Base-by-base conservation (phyloP, 768 basidiomycete genomes). In the Astraeus odoratus region DNA sequence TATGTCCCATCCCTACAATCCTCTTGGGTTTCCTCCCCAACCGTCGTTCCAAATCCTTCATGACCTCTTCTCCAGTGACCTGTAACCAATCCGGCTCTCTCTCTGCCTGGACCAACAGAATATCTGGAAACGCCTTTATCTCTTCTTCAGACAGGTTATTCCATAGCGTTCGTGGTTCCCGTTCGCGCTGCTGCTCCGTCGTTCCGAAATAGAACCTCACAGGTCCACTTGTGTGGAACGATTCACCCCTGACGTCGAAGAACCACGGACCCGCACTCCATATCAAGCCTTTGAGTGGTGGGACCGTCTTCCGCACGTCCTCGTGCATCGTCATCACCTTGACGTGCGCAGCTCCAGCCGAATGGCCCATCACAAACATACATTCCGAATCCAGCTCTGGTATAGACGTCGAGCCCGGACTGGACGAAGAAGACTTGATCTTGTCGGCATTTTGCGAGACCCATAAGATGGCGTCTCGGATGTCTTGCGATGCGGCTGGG, bases 381-480 rank as follows among this genome's bases (percentile, higher is more conserved):
- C 54, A 57, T 6, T 69, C 58, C 5, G 65, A 53, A 52, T 78
- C 74, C 0, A 75, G 67, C 18, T 55, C 51, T 15, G 46, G 48
- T 3, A 49, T 30, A n/a, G n/a, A n/a, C n/a, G n/a, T n/a, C 15
- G 53, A 48, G 23, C 3, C 27, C 7, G 48, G 24, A 5, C 22
- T 33, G 7, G 46, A 42, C 43, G 44, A 49, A 19, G 34, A 50
- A 16, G 26, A 26, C 4, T 38, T 43, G 36, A 64, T 57, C 19
- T 53, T 52, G 1, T 19, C 31, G 5, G 46, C 54, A 13, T 66
- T 80, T 58, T 27, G 66, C 33, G 44, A 74, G 23, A 71, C 61
- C 79, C 81, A 85, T 18, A 67, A 53, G 6, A 81, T 54, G 9
- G 82, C 80, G 49, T 82, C 79, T 10, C 74, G 74, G 6, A 83